These are phyloP conservation scores for Nicotiana benthamiana DNA, from an alignment of 257 asterid genomes.

Conservation along the genomic window DNA sequence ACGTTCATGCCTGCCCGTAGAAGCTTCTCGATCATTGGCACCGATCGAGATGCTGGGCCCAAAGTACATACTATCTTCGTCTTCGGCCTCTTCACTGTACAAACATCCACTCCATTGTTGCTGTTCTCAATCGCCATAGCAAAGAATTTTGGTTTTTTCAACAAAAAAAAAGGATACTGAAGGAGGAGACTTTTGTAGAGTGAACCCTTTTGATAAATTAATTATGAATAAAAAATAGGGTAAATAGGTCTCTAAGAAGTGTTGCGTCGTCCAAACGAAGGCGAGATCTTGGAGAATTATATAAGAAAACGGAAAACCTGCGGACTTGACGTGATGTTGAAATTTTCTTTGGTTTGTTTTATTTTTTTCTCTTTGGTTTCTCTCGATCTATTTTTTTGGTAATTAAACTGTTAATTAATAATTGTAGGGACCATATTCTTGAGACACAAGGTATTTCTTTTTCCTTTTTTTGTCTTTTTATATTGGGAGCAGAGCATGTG, in stretches of 20 bases:
- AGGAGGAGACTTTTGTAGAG: neutral
- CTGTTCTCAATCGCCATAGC: neutral
- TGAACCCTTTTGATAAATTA: no score
- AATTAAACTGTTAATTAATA: neutral
- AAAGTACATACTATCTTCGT: slow-evolving; percentile 71
- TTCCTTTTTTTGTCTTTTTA: neutral
- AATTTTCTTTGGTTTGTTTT: neutral
- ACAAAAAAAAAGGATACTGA: neutral
- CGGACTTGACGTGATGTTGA: slow-evolving; percentile 10
- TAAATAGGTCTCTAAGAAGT: neutral
- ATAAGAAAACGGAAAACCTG: neutral
- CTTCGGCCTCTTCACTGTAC: slow-evolving; percentile 35
- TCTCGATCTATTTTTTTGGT: no score
- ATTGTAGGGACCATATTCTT: neutral
- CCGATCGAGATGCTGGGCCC: slow-evolving; percentile 71
- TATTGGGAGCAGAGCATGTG: neutral
- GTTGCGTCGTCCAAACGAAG: no score
- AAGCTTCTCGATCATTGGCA: slow-evolving; percentile 62
- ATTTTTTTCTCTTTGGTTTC: neutral
- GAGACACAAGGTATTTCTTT: neutral
- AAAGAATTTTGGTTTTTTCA: no score
- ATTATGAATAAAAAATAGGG: neutral
- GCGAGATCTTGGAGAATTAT: neutral
- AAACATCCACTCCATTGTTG: neutral
- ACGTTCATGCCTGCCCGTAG: slow-evolving; percentile 70